Evolutionary conservation across 1,284 basidiomycete genomes (phyloP), one percentile per base, ranked within the genome.

Genomic region (Sanghuangporus baumii): DNA sequence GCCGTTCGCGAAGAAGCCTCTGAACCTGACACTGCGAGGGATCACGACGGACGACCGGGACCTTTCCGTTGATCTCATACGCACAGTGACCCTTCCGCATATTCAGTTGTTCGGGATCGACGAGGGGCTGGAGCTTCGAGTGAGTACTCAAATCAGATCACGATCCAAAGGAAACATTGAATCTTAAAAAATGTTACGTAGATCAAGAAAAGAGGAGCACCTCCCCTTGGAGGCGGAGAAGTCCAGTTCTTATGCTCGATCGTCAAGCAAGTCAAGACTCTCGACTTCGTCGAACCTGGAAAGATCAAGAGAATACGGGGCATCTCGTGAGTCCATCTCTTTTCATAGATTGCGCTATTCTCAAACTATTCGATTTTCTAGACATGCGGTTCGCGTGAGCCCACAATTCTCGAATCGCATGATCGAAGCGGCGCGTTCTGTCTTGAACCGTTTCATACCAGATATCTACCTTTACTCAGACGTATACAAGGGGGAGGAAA

Each of bases 401-500:
- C 96, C 97, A 18, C 96, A 99, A 72, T 94, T 99, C 72, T 95
- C 96, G 2, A 98, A 98, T 74, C 86, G 97, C 54, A 94, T 99
- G 88, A 97, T 99, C 62, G 96, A 98, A 70, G 84, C 94, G 1
- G 88, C 94, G 9, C 86, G 97, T 48, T 92, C 91, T 2, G 82
- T 99, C 26, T 81, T 99, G 41, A 98, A 98, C 71, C 88, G 96
- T 3, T 98, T 93, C 75, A 97, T 99, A 65, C 96, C 96, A 31
- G 97, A 99, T 72, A 93, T 98, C 36, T 98, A 99, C 74, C 85
- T 99, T 34, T 97, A 98, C 73, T 97, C 97, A 1, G 97, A 99
- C 70, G 95, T 98, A 12, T 99, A 98, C 77, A 95, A 97, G 72
- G 96, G 96, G 8, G 93, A 95, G 26, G 97, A 99, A 66, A 94